These are phyloP conservation scores for Agrostemma githago DNA, from an alignment of 148 eudicot species.

Conservation along the genomic window DNA sequence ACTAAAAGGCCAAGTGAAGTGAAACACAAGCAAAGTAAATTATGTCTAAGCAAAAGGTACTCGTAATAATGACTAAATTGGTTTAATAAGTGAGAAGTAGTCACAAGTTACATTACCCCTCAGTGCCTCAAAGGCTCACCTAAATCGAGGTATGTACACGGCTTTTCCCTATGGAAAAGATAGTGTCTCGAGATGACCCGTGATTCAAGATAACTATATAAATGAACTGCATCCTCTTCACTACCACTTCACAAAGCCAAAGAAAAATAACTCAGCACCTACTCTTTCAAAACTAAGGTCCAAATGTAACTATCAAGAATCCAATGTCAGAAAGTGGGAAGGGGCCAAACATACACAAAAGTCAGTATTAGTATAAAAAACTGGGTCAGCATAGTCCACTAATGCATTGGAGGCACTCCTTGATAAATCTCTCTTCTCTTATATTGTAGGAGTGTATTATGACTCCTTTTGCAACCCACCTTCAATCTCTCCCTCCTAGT, in stretches of 20 bases:
- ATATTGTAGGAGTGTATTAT: neutral
- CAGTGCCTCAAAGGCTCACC: neutral
- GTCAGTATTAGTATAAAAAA: neutral
- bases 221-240: neutral
- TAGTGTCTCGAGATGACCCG: neutral
- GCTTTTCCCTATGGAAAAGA: neutral
- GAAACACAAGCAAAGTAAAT: neutral
- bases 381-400: too few species aligned
- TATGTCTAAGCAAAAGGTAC: neutral
- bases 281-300: neutral
- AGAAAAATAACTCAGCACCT: neutral
- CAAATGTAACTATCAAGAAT: neutral
- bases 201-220: neutral
- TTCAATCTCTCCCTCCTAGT: neutral
- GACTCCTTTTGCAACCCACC: neutral
- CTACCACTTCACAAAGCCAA: neutral
- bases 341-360: too few species aligned
- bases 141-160: neutral
- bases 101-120: neutral
- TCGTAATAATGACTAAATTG: neutral
- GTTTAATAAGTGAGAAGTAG: neutral
- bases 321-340: too few species aligned
- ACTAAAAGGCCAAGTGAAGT: neutral
- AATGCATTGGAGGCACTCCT: neutral
- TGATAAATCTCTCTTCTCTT: neutral